Percentiles rank a stretch among this genome's conserved stretches.
These are phyloP conservation scores for Suillus variegatus DNA, from an alignment of 768 basidiomycete species.

Conservation along the genomic window DNA sequence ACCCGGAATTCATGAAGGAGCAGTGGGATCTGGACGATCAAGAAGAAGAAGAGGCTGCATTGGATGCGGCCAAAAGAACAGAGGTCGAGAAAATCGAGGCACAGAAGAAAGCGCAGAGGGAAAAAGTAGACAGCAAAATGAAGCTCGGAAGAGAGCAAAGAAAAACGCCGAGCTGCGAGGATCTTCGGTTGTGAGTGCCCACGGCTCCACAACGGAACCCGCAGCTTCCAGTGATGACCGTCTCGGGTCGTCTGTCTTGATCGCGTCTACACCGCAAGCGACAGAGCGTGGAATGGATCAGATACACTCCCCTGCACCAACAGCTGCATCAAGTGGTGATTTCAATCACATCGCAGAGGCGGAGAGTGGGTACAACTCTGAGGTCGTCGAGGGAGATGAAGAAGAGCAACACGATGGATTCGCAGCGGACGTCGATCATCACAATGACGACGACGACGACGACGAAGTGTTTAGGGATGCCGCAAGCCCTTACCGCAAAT, in stretches of 20 bases:
- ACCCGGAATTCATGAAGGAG: constrained; percentile 81
- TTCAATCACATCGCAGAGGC: constrained; percentile 37
- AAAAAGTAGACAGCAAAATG: constrained; percentile 51
- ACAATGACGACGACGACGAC: constrained; percentile 11
- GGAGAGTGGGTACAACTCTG: constrained; percentile 61
- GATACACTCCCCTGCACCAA: constrained; percentile 51
- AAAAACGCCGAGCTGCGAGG: constrained; percentile 29
- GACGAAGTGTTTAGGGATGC: constrained; percentile 8
- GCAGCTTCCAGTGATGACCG: constrained; percentile 24
- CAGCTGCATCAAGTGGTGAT: constrained; percentile 51
- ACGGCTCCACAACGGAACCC: constrained; percentile 31
- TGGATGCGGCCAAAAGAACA: constrained; percentile 40
- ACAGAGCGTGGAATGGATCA: constrained; percentile 35
- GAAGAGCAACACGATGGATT: constrained; percentile 29
- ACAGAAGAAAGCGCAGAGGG: constrained; percentile 42
- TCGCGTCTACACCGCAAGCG: constrained; percentile 23
- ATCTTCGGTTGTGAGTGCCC: constrained; percentile 24
- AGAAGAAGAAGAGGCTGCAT: constrained; percentile 71
- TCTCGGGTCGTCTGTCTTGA: constrained; percentile 27
- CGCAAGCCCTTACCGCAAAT: constrained; percentile 5
- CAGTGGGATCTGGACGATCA: constrained; percentile 75
- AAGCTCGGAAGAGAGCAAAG: constrained; percentile 53
- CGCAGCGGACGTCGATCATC: constrained; percentile 23
- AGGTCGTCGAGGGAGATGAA: constrained; percentile 33
- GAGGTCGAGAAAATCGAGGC: constrained; percentile 47